phyloP scores from a whole-genome alignment of 2,329 filamentous ascomycete genomes.

The Gnomoniopsis smithogilvyi region DNA sequence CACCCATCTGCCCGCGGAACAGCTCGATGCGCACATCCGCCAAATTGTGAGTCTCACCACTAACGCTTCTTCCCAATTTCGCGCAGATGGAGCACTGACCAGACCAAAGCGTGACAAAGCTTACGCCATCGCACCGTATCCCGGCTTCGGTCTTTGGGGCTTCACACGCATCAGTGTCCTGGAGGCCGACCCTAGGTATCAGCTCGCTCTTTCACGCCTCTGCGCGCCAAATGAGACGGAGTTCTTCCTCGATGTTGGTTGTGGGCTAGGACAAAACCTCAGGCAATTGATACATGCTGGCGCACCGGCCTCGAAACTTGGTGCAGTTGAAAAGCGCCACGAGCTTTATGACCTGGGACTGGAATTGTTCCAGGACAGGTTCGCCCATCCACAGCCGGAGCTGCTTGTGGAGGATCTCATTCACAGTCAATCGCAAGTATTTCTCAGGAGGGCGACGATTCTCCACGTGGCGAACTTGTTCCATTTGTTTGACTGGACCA shows the following conservation, averaged over 20 bases:
- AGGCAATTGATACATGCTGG: constrained; percentile 38
- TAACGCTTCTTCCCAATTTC: background rate
- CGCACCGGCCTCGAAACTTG: constrained; percentile 33
- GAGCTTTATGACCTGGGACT: constrained; percentile 31
- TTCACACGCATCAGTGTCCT: constrained; percentile 34
- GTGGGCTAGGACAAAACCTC: constrained; percentile 42
- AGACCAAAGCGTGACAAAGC: constrained; percentile 31
- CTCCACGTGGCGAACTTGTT: constrained; percentile 29
- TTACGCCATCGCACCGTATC: constrained; percentile 34
- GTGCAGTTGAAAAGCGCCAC: constrained; percentile 34
- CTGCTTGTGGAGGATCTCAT: too few species aligned
- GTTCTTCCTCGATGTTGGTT: constrained; percentile 38
- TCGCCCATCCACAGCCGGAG: too few species aligned
- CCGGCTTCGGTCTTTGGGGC: constrained; percentile 35
- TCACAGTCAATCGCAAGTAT: too few species aligned
- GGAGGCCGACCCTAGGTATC: constrained; percentile 26
- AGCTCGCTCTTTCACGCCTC: constrained; percentile 25
- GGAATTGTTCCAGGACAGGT: constrained; percentile 32
- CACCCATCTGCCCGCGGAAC: background rate
- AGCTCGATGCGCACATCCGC: background rate
- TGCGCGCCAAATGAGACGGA: constrained; percentile 21
- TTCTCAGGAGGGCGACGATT: constrained; percentile 20
- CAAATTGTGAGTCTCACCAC: background rate
- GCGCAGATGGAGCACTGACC: background rate
- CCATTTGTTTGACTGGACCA: constrained; percentile 28